Conservation (phyloP, 2,329 filamentous ascomycete species). For the Grosmannia clavigera region DNA sequence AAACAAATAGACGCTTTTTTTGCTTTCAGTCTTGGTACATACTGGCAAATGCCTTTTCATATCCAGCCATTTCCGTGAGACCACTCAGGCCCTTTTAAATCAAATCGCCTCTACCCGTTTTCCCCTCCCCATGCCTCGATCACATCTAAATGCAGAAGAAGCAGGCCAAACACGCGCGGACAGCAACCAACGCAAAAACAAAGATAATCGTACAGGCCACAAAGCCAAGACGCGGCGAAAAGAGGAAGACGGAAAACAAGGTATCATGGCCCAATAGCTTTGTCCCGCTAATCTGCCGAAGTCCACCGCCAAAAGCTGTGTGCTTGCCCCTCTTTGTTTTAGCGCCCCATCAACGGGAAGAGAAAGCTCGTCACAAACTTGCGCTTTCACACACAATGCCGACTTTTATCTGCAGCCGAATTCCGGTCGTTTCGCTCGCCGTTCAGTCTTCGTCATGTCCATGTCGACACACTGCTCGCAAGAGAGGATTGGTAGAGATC, state of each 20-base stretch:
- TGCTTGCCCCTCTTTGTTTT: background rate
- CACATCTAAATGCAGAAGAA: background rate
- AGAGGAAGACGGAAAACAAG: background rate
- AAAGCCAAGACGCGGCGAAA: background rate
- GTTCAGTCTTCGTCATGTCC: background rate
- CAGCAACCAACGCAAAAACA: background rate
- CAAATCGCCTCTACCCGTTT: background rate
- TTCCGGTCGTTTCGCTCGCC: background rate
- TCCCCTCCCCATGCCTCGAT: background rate
- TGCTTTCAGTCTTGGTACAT: constrained; percentile 2
- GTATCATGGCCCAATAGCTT: background rate
- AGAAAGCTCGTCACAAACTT: background rate
- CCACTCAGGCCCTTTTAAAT: background rate
- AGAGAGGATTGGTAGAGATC: background rate
- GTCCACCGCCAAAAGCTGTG: background rate
- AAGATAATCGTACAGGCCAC: constrained; percentile 1
- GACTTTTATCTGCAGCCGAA: background rate
- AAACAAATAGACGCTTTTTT: constrained; percentile 1
- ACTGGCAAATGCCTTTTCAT: background rate
- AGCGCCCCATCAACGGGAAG: background rate
- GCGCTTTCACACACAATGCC: background rate
- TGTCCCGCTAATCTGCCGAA: constrained; percentile 1
- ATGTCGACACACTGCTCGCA: background rate
- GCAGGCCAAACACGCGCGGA: background rate
- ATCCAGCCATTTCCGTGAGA: background rate